Base-by-base conservation (phyloP, 306 rosid genomes). In the Begonia peltatifolia region DNA sequence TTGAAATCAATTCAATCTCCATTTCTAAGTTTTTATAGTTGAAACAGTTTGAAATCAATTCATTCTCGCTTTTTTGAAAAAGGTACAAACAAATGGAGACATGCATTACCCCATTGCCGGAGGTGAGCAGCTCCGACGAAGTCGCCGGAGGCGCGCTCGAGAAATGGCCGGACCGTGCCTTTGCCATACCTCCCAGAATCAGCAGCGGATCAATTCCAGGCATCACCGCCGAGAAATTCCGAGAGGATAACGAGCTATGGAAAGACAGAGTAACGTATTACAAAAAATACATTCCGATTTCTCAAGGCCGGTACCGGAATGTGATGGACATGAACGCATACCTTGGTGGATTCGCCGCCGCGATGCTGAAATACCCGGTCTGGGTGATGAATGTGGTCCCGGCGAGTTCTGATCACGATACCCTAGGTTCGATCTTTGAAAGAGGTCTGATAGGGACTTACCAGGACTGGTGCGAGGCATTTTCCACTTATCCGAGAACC, bases 371-470 rank as follows among this genome's bases (percentile, higher is more conserved):
- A 5, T 57, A 57, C 13, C 95, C 92, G 14, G 78, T 79, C 55
- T 85, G 95, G 92, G 95, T 79, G 55, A 79, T 85, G 95, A 85
- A 85, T 60, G 82, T 79, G 53, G 92, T 82, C 57, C 95, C 95
- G 14, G 74, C 69, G 6, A 74, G 76, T 2, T 68, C 71, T 13
- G 73, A 68, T 52, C 63, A 57, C 62, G 66, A 82, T 62, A 74
- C 87, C 12, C 81, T 82, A 11, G 92, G 95, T 58, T 80, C 76
- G 47, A 69, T 79, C 11, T 85, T 60, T 18, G 84, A 85, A 66
- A 20, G 87, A 41, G 92, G 92, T 41, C 62, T 79, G 52, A 85
- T 85, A 47, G 95, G 87, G 62, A 76, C 77, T 9, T 85, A 85
- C 66, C 95, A 82, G 59, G 68, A 82, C 44, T 82, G 92, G 94